A percentile compares a stretch with the other conserved stretches of the same genome.
Evolutionary conservation across 2,329 filamentous ascomycete species (phyloP).

Genomic region (Sclerotinia spermophila): DNA sequence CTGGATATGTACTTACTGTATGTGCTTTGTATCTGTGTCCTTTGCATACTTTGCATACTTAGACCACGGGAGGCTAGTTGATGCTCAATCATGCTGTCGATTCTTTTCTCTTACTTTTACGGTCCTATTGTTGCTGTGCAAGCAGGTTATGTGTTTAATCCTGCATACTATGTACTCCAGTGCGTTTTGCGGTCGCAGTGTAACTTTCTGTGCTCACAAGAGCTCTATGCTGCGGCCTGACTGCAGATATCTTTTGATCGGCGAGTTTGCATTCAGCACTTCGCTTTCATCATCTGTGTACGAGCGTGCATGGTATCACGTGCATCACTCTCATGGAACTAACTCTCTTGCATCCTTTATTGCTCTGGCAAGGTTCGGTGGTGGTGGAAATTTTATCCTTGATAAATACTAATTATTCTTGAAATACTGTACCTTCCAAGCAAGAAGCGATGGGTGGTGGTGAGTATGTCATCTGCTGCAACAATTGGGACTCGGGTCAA

Average conservation of each 20-base stretch:
- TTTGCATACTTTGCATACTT: too few relatives aligned
- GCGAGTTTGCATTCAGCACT: conserved; percentile 64
- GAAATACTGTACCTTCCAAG: conserved; percentile 52
- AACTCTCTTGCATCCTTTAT: conserved; percentile 60
- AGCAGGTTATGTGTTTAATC: conserved; percentile 56
- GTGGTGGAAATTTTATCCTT: conserved; percentile 57
- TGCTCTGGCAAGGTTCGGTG: conserved; percentile 59
- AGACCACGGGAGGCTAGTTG: background rate
- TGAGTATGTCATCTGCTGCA: conserved; percentile 39
- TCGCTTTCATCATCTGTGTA: conserved; percentile 60
- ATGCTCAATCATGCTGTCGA: conserved; percentile 52
- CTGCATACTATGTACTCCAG: conserved; percentile 53
- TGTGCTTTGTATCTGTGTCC: too few relatives aligned
- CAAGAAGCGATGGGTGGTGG: conserved; percentile 59
- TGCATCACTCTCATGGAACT: conserved; percentile 59
- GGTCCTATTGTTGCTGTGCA: conserved; percentile 57
- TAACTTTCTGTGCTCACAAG: conserved; percentile 55
- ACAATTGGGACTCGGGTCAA: conserved; percentile 42
- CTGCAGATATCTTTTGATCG: conserved; percentile 66
- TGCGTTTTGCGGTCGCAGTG: conserved; percentile 59
- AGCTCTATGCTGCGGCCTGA: conserved; percentile 65
- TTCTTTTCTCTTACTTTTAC: conserved; percentile 54
- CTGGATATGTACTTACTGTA: background rate
- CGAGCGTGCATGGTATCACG: conserved; percentile 62
- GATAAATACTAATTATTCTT: too few relatives aligned